Evolutionary conservation across 306 rosid species (phyloP).

Genomic region (Dalbergia cultrata): DNA sequence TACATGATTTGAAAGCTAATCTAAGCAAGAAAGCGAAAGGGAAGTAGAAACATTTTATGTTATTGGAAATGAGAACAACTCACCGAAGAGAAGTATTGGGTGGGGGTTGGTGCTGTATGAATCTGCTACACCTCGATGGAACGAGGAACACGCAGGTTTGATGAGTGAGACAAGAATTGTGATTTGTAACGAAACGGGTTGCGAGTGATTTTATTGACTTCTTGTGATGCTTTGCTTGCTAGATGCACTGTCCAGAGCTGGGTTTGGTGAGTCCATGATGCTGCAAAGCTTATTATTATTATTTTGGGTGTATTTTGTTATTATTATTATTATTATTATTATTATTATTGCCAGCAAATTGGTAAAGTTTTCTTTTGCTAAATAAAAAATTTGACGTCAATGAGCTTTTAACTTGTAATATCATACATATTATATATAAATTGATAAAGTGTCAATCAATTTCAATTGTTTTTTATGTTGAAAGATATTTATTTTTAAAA

Average conservation of each 20-base stretch:
- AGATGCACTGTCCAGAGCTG: not conserved
- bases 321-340: too few relatives aligned
- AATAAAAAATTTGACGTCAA: too few relatives aligned
- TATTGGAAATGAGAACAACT: slow-evolving; percentile 29
- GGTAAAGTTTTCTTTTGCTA: too few relatives aligned
- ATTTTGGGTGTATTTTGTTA: too few relatives aligned
- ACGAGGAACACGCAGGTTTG: slow-evolving; percentile 13
- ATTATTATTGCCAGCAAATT: too few relatives aligned
- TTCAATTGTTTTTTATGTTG: too few relatives aligned
- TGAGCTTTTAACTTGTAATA: too few relatives aligned
- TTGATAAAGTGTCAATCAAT: too few relatives aligned
- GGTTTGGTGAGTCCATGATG: not conserved
- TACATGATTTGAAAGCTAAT: not conserved
- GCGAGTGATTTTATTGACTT: slow-evolving; percentile 3
- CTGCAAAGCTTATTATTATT: not conserved
- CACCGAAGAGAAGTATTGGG: slow-evolving; percentile 27
- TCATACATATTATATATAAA: too few relatives aligned
- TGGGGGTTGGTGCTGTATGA: not conserved
- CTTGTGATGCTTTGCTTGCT: not conserved
- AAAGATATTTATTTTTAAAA: too few relatives aligned
- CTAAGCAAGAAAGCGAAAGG: not conserved
- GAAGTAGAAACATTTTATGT: not conserved
- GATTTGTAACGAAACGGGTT: not conserved
- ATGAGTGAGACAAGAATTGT: not conserved
- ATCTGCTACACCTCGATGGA: not conserved